Evolutionary conservation across 148 eudicot species (phyloP), one percentile per base, ranked within the genome.

Genomic region (Rhododendron griersonianum): DNA sequence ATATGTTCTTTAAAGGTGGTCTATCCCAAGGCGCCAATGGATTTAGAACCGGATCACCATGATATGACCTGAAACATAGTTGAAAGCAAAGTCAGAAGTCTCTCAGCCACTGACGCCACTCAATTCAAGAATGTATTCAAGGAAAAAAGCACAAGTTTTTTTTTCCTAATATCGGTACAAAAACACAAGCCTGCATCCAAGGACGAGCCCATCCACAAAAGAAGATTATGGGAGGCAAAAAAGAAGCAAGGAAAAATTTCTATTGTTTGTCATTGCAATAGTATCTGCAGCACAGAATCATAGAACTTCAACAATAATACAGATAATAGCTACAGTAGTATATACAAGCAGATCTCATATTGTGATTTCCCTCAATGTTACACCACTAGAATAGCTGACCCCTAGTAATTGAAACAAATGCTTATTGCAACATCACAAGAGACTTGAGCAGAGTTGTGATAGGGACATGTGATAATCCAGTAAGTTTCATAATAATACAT

Each of bases 21-120:
- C 99, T 92, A 44, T 95, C 98, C 99, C 98, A 97, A 53, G 98
- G 99, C 71, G 96, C 89, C 73, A 97, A 91, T 80, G 99, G 99
- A 90, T 97, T 95, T 81, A 95, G 83, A 90, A 97, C 90, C 41
- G 98, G 98, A 93, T 97, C 99, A 71, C 84, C 94, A 84, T 91
- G 99, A 88, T 97, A 97, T 78, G 94, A 92, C 93, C 99, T 97
- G 94, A 87, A 89, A 77, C 81, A 84, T 16, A 79, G 18, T 47
- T 77, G 53, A 23, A 33, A 77, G 47, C 53, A 37, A 50, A 84
- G 45, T 65, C 25, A 48, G 76, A 28, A 59, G 6, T 25, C 8
- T 83, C 35, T 47, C 33, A 13, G 48, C 28, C 45, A 75, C 19
- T 75, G 50, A 45, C 2, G 21, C 77, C 78, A 76, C 37, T 67